A percentile compares a stretch with the other conserved stretches of the same genome.
Evolutionary conservation across 2,329 filamentous ascomycete genomes (phyloP).

Genomic region (Talaromyces sp.): DNA sequence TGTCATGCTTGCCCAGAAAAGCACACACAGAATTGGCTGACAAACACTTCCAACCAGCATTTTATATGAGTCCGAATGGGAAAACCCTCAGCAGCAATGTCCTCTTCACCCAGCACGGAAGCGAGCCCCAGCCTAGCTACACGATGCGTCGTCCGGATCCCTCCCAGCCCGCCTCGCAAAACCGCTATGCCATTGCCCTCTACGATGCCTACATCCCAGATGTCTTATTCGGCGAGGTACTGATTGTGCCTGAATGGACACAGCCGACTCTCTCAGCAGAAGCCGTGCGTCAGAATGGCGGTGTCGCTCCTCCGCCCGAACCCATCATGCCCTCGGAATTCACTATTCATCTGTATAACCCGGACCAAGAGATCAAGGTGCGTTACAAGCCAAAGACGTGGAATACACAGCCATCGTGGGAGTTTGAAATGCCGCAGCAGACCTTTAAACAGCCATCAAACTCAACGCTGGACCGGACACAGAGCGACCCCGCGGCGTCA

Average conservation of each 20-base stretch:
- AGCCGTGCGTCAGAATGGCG: conserved; percentile 66
- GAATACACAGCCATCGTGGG: conserved; percentile 76
- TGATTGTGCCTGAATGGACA: conserved; percentile 78
- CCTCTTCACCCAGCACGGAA: conserved; percentile 62
- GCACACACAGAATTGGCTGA: background rate
- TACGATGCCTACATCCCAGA: conserved; percentile 76
- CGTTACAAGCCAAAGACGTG: conserved; percentile 65
- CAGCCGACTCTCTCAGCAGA: conserved; percentile 76
- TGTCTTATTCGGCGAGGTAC: conserved; percentile 79
- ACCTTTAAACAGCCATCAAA: conserved; percentile 75
- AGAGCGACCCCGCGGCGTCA: conserved; percentile 53
- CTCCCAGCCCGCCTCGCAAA: conserved; percentile 60
- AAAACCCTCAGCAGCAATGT: conserved; percentile 34
- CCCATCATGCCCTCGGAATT: conserved; percentile 74
- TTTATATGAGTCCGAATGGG: conserved; percentile 54
- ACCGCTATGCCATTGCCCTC: conserved; percentile 80
- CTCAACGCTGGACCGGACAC: conserved; percentile 70
- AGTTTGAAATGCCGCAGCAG: conserved; percentile 84
- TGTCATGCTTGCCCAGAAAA: background rate
- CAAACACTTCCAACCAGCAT: conserved; percentile 1
- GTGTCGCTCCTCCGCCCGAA: conserved; percentile 58
- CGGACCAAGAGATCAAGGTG: conserved; percentile 73
- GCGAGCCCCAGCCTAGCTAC: conserved; percentile 74
- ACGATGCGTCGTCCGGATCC: conserved; percentile 72
- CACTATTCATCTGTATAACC: conserved; percentile 85